Percentiles rank a stretch among this genome's conserved stretches.
phyloP scores from a whole-genome alignment of 2,329 filamentous ascomycete species.

The Verticillium nubilum region DNA sequence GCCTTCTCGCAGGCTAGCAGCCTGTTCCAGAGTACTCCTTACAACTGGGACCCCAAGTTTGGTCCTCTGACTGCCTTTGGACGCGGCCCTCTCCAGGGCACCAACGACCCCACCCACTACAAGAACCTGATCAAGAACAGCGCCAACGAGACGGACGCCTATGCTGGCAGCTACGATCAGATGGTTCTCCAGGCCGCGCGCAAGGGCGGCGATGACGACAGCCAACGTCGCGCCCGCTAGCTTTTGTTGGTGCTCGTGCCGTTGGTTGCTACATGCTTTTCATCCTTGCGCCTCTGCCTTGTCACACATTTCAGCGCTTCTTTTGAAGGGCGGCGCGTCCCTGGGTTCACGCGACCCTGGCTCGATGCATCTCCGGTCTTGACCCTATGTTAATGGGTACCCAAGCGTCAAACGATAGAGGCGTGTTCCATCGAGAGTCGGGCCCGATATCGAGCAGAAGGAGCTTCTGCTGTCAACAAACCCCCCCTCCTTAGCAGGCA shows the following conservation, averaged over 20 bases:
- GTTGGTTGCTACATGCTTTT: neutral
- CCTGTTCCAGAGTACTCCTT: conserved; percentile 42
- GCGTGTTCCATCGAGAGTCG: neutral
- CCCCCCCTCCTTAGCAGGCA: neutral
- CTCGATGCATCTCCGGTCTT: neutral
- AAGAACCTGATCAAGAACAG: conserved; percentile 11
- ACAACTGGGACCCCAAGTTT: conserved; percentile 11
- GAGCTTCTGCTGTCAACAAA: neutral
- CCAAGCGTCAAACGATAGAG: too few relatives aligned
- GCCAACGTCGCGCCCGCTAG: neutral
- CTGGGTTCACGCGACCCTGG: neutral
- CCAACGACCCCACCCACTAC: conserved; percentile 12
- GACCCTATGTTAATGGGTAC: neutral
- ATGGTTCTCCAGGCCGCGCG: conserved; percentile 4
- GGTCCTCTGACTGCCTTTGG: conserved; percentile 1
- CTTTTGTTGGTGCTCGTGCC: neutral
- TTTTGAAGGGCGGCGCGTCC: neutral
- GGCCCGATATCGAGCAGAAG: neutral
- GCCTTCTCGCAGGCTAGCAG: conserved; percentile 45
- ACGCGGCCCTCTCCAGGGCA: conserved; percentile 6
- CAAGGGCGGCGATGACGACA: neutral
- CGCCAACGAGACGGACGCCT: conserved; percentile 12
- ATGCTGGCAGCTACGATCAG: conserved; percentile 11
- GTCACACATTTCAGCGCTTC: neutral
- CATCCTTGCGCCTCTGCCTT: neutral